These are phyloP conservation scores for Sphagnum magellanicum DNA, from an alignment of 228 moss, liverwort and hornwort genomes.

Conservation along the genomic window DNA sequence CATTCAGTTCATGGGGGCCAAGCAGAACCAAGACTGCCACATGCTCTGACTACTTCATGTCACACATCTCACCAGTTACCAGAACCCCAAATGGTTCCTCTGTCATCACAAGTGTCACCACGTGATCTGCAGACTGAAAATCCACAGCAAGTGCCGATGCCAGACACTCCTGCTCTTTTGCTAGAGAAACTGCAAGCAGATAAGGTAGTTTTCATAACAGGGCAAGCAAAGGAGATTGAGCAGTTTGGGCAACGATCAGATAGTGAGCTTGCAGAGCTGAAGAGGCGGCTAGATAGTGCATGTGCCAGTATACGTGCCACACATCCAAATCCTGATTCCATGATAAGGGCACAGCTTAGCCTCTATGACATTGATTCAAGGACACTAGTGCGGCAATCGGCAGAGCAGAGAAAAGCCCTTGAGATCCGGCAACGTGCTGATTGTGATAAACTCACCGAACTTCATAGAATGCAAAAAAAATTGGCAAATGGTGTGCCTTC, in stretches of 20 bases:
- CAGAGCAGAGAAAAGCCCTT: constrained; percentile 13
- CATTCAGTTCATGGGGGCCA: too few relatives aligned
- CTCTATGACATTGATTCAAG: constrained; percentile 5
- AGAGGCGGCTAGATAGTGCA: constrained; percentile 8
- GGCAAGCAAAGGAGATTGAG: constrained; percentile 23
- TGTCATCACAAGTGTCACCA: too few relatives aligned
- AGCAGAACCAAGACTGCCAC: too few relatives aligned
- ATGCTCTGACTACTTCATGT: too few relatives aligned
- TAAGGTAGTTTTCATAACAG: constrained; percentile 7
- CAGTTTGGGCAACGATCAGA: constrained; percentile 1
- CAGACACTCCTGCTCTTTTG: neutral
- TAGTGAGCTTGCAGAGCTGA: constrained; percentile 14
- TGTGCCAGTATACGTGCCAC: neutral
- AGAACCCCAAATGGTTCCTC: too few relatives aligned
- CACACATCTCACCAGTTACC: too few relatives aligned
- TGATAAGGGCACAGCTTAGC: constrained; percentile 9
- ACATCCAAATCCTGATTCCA: constrained; percentile 10
- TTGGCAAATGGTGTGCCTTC: too few relatives aligned
- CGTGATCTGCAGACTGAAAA: too few relatives aligned
- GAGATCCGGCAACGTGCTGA: constrained; percentile 25
- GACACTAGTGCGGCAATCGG: neutral
- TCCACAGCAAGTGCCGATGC: too few relatives aligned
- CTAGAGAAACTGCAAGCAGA: constrained; percentile 3
- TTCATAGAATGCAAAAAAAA: too few relatives aligned
- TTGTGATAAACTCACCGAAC: constrained; percentile 22